These are phyloP conservation scores for Suillus variegatus DNA, from an alignment of 768 basidiomycete species.

Conservation along the genomic window DNA sequence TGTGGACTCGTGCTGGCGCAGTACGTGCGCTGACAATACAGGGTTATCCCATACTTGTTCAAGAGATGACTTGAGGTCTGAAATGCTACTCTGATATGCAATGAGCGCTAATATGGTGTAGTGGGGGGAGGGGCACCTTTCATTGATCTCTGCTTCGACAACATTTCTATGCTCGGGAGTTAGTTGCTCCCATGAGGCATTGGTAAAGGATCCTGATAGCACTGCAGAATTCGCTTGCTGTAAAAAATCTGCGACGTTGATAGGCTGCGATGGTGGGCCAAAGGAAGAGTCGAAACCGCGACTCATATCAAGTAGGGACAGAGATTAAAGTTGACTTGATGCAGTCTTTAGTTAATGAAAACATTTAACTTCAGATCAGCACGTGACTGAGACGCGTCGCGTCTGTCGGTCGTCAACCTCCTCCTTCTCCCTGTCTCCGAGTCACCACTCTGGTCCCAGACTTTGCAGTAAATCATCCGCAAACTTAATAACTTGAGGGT, in stretches of 20 bases:
- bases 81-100: slow-evolving; percentile 42
- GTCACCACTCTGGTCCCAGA: neutral
- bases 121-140: slow-evolving; percentile 32
- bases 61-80: slow-evolving; percentile 48
- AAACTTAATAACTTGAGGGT: neutral
- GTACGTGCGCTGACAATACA: slow-evolving; percentile 55
- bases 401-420: neutral
- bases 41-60: slow-evolving; percentile 56
- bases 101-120: neutral
- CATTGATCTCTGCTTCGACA: slow-evolving; percentile 42
- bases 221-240: slow-evolving; percentile 27
- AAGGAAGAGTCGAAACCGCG: slow-evolving; percentile 52
- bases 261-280: slow-evolving; percentile 61
- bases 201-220: slow-evolving; percentile 8
- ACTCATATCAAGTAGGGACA: slow-evolving; percentile 19
- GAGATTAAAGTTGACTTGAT: neutral
- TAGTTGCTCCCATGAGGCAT: slow-evolving; percentile 25
- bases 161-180: slow-evolving; percentile 28
- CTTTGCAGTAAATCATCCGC: too few relatives aligned
- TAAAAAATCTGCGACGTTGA: slow-evolving; percentile 50
- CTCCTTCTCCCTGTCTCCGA: neutral
- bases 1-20: slow-evolving; percentile 51
- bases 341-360: neutral
- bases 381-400: neutral
- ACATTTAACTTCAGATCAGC: neutral